phyloP scores from a whole-genome alignment of 148 eudicot species.

The Rhododendron molle region DNA sequence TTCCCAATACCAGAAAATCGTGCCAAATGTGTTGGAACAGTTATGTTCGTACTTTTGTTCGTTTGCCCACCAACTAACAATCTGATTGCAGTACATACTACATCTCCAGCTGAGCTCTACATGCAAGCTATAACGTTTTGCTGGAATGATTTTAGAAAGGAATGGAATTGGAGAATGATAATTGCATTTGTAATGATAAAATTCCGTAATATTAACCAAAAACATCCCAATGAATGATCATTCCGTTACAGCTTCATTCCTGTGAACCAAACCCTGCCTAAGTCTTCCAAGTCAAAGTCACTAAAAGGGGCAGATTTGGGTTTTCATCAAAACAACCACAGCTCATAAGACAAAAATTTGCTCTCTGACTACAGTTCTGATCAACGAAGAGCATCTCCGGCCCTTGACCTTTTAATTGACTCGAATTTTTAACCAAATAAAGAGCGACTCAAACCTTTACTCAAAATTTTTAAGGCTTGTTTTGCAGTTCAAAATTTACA shows the following conservation, averaged over 20 bases:
- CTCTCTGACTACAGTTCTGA: constrained; percentile 36
- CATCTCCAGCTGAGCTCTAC: background rate
- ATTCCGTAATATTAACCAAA: background rate
- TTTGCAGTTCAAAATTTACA: background rate
- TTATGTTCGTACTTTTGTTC: background rate
- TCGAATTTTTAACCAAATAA: background rate
- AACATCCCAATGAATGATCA: background rate
- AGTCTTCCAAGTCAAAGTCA: background rate
- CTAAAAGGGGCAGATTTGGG: background rate
- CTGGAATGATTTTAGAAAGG: background rate
- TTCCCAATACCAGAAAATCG: background rate
- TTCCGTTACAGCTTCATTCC: background rate
- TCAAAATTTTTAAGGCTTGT: background rate
- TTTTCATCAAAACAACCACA: background rate
- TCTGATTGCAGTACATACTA: background rate
- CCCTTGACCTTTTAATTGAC: background rate
- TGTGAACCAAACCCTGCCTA: background rate
- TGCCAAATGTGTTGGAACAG: background rate
- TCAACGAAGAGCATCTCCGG: constrained; percentile 21
- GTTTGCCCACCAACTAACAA: background rate
- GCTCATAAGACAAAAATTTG: constrained; percentile 15
- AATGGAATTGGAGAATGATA: background rate
- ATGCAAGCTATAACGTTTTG: background rate
- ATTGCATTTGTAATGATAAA: background rate
- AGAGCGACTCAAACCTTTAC: background rate